Percentiles rank a stretch among this genome's conserved stretches.
Conservation (phyloP, 257 asterid genomes). For the Ilex aquifolium region DNA sequence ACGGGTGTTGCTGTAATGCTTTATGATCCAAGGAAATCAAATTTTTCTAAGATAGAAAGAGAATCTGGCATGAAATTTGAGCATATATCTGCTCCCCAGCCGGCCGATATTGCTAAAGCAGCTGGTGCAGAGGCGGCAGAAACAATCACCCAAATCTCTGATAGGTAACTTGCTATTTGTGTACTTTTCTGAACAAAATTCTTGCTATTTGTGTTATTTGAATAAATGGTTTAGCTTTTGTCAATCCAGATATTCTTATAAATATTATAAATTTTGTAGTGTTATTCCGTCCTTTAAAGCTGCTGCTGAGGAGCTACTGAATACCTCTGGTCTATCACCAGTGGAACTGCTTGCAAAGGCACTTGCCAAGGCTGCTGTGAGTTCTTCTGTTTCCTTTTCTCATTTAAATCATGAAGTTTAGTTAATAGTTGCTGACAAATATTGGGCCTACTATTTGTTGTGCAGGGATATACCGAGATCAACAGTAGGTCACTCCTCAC, state of each 20-base stretch:
- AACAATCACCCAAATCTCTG: conserved; percentile 59
- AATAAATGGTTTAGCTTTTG: background rate
- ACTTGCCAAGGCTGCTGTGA: conserved; percentile 89
- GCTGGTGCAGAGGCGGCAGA: conserved; percentile 85
- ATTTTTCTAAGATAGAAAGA: conserved; percentile 77
- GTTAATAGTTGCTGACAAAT: conserved; percentile 10
- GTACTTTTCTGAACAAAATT: too few relatives aligned
- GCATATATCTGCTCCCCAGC: conserved; percentile 92
- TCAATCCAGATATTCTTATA: background rate
- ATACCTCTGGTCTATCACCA: conserved; percentile 59
- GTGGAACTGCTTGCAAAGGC: conserved; percentile 88
- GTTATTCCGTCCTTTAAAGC: conserved; percentile 84
- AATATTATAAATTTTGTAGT: conserved; percentile 26
- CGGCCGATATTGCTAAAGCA: conserved; percentile 85
- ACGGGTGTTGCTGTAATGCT: conserved; percentile 92
- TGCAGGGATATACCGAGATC: conserved; percentile 86
- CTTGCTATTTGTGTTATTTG: background rate
- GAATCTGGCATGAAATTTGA: conserved; percentile 95
- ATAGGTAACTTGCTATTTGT: conserved; percentile 37
- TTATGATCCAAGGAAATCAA: conserved; percentile 86
- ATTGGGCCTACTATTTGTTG: conserved; percentile 9
- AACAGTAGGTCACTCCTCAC: conserved; percentile 82
- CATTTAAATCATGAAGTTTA: background rate
- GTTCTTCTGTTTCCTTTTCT: conserved; percentile 16
- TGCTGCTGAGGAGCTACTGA: conserved; percentile 84